Evolutionary conservation across 1,139 yeast species (phyloP).

Genomic region (Kodamaea ohmeri): DNA sequence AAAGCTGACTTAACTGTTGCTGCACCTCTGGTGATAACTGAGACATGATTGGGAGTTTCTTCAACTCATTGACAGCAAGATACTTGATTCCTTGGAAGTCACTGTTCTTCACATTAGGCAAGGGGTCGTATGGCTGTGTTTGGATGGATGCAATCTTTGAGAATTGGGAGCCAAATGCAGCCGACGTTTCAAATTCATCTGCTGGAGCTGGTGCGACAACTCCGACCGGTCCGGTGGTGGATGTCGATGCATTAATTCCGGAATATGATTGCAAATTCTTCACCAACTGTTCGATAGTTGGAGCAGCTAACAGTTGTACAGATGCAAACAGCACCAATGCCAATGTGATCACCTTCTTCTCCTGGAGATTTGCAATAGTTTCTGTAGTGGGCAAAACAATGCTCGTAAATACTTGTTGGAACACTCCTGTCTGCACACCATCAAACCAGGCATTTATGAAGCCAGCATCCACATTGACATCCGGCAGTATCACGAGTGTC

Average conservation of each 20-base stretch:
- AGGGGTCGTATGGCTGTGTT: slow-evolving; percentile 65
- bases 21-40: slow-evolving; percentile 20
- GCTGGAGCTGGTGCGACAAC: slow-evolving; percentile 20
- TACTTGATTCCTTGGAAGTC: slow-evolving; percentile 33
- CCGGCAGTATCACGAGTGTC: slow-evolving; percentile 31
- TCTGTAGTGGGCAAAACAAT: slow-evolving; percentile 69
- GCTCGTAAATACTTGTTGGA: slow-evolving; percentile 59
- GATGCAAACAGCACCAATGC: slow-evolving; percentile 63
- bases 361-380: slow-evolving; percentile 63
- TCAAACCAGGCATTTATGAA: slow-evolving; percentile 60
- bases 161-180: slow-evolving; percentile 82
- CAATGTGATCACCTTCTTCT: slow-evolving; percentile 70
- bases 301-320: slow-evolving; percentile 44
- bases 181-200: slow-evolving; percentile 60
- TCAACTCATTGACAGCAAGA: slow-evolving; percentile 30
- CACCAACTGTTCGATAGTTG: slow-evolving; percentile 53
- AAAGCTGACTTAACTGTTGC: slow-evolving; percentile 7
- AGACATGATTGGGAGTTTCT: slow-evolving; percentile 23
- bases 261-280: slow-evolving; percentile 43
- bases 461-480: slow-evolving; percentile 36
- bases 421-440: slow-evolving; percentile 60
- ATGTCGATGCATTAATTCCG: slow-evolving; percentile 31
- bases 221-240: slow-evolving; percentile 22
- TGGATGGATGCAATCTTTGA: slow-evolving; percentile 69
- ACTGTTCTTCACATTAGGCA: slow-evolving; percentile 41